Conservation (phyloP, 75 land plant species). For the Adiantum capillusveneris region DNA sequence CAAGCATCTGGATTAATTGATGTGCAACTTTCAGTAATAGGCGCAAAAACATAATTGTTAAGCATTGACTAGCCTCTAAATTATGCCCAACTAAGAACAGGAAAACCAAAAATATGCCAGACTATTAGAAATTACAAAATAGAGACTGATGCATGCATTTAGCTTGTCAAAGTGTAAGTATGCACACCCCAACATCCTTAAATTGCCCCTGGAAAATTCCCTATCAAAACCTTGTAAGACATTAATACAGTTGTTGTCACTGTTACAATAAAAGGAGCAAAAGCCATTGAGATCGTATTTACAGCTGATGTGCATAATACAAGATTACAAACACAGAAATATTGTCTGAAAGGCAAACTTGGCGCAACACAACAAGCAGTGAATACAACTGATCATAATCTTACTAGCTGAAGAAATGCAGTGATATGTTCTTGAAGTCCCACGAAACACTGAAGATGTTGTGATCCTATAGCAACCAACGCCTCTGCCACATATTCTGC, state of each 20-base stretch:
- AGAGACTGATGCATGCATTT: not conserved
- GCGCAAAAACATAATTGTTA: not conserved
- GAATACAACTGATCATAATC: too few species aligned
- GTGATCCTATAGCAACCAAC: conserved; percentile 69
- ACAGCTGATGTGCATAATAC: too few species aligned
- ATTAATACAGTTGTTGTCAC: too few species aligned
- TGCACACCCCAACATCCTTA: too few species aligned
- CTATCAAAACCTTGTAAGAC: too few species aligned
- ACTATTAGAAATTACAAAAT: not conserved
- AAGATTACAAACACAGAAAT: too few species aligned
- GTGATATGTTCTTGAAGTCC: conserved; percentile 31
- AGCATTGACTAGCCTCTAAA: not conserved
- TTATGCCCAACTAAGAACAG: not conserved
- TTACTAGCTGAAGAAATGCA: conserved; percentile 65
- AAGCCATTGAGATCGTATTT: too few species aligned
- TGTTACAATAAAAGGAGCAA: not conserved
- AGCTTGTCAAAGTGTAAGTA: not conserved
- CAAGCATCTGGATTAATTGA: conserved; percentile 69
- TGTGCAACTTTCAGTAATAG: not conserved
- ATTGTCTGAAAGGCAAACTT: too few species aligned
- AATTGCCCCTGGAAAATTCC: too few species aligned
- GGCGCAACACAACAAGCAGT: too few species aligned
- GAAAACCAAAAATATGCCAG: not conserved
- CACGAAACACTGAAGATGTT: conserved; percentile 64
- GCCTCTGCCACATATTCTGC: conserved; percentile 77